phyloP scores from a whole-genome alignment of 1,284 basidiomycete genomes.

The Volvariella volvacea region DNA sequence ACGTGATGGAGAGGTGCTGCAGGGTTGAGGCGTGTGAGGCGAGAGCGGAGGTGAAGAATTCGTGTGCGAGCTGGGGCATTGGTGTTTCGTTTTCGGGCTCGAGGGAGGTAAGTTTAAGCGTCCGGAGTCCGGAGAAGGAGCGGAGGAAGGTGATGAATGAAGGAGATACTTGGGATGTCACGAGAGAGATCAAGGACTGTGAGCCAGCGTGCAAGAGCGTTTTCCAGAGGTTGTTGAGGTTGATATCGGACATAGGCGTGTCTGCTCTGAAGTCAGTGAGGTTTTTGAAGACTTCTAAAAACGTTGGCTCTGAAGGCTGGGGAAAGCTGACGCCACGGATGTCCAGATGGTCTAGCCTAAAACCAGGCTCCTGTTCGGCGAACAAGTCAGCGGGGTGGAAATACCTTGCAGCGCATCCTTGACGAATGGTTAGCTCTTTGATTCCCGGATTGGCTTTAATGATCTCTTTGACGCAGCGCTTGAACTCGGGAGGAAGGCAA shows the following conservation, averaged over 20 bases:
- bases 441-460: background rate
- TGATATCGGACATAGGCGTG: background rate
- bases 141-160: background rate
- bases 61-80: background rate
- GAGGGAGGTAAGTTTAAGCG: background rate
- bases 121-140: background rate
- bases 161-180: background rate
- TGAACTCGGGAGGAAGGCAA: background rate
- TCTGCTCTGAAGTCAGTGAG: too few relatives aligned
- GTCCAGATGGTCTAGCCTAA: background rate
- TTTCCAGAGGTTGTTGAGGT: background rate
- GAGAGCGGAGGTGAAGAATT: background rate
- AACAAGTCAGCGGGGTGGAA: background rate
- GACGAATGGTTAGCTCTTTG: background rate
- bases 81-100: too few relatives aligned
- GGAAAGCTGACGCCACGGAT: background rate
- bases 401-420: background rate
- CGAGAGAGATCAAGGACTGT: background rate
- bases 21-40: background rate
- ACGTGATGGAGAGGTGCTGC: background rate
- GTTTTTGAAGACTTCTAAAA: too few relatives aligned
- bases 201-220: background rate
- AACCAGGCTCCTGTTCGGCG: background rate
- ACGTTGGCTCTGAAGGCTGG: background rate
- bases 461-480: background rate